Evolutionary conservation across 495 filamentous ascomycete species (phyloP).

Genomic region (Lindgomyces ingoldianus): DNA sequence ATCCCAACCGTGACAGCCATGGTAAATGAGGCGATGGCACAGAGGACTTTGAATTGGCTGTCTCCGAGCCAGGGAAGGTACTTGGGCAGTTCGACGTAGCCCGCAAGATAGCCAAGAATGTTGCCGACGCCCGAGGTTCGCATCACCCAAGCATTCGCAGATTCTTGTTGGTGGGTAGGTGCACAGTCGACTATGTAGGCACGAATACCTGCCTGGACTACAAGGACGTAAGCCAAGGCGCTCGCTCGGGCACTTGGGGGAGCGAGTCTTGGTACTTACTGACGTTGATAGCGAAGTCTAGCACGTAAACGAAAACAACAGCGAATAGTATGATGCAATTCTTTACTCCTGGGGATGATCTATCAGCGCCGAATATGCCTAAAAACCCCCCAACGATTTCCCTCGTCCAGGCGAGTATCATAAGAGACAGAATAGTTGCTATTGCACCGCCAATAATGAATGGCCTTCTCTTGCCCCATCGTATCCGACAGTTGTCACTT

Average conservation of each 20-base stretch:
- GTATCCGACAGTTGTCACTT: slow-evolving; percentile 78
- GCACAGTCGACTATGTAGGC: slow-evolving; percentile 90
- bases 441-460: slow-evolving; percentile 79
- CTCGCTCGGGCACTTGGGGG: neutral
- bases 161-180: slow-evolving; percentile 85
- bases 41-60: slow-evolving; percentile 87
- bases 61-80: slow-evolving; percentile 74
- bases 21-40: slow-evolving; percentile 72
- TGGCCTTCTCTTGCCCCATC: slow-evolving; percentile 83
- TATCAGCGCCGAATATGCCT: slow-evolving; percentile 68
- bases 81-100: slow-evolving; percentile 73
- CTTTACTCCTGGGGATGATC: slow-evolving; percentile 60
- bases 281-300: slow-evolving; percentile 93
- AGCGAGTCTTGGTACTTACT: slow-evolving; percentile 51
- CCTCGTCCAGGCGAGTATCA: slow-evolving; percentile 78
- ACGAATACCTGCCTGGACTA: slow-evolving; percentile 83
- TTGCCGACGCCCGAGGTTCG: slow-evolving; percentile 80
- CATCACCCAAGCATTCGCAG: slow-evolving; percentile 85
- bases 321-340: slow-evolving; percentile 67
- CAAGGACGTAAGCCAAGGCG: neutral
- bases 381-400: slow-evolving; percentile 74
- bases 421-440: slow-evolving; percentile 71
- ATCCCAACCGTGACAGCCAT: slow-evolving; percentile 66
- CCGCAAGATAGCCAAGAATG: slow-evolving; percentile 80
- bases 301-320: slow-evolving; percentile 77